Evolutionary conservation across 495 filamentous ascomycete genomes (phyloP), one percentile per base, ranked within the genome.

Genomic region (Daldinia childiae): DNA sequence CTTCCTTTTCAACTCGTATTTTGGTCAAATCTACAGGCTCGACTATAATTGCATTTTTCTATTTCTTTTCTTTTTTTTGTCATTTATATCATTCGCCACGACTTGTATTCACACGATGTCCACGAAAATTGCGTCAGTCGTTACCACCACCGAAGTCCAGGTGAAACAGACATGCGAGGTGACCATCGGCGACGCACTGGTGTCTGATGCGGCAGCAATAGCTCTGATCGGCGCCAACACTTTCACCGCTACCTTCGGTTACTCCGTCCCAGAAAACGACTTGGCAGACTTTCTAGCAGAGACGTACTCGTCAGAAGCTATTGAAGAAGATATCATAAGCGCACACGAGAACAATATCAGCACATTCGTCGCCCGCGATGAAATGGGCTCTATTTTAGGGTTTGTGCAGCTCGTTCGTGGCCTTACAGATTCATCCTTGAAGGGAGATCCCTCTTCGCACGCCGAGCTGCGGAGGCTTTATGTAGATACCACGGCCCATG

Each of bases 391-490:
- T 12, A 72, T 82, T 6, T 14, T 79, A 8, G 82, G 81, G 12
- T 82, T 82, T 51, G 73, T 75, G 7, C 76, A 79, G 56, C 74
- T 84, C 11, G 76, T 72, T 12, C 74, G 76, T 4, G 74, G 72
- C 9, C 65, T 74, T 17, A 73, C 66, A 4, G 79, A 82, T 19
- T 75, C 79, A 19, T 78, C 74, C 58, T 26, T 83, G 0, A 62
- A 48, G 14, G 74, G 71, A 0, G 74, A 74, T 7, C 24, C 71
- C 0, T 56, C 68, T 2, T 57, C 65, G 19, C 66, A 73, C 17
- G 76, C 79, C 21, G 82, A 84, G 58, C 73, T 84, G 3, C 74
- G 79, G 51, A 68, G 80, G 39, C 60, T 84, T 29, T 84, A 84
- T 69, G 79, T 84, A 21, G 63, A 77, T 43, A 62, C 57, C 0